A percentile compares a stretch with the other conserved stretches of the same genome.
These are phyloP conservation scores for Cladorrhinum sp. DNA, from an alignment of 2,329 filamentous ascomycete species.

Conservation along the genomic window DNA sequence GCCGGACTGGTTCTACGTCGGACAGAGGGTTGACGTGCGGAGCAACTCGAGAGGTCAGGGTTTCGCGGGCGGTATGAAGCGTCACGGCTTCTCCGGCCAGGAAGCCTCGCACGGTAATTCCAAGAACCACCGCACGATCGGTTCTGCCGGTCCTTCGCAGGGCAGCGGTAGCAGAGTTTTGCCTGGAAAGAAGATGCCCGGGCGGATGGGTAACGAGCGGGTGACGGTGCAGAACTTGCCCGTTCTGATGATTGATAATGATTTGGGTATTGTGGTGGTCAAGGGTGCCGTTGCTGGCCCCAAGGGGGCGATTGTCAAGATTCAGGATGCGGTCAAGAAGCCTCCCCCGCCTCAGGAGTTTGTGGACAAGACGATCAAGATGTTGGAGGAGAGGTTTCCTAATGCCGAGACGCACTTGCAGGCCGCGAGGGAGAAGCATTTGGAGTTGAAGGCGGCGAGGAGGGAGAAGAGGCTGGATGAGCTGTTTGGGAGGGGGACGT, in stretches of 20 bases:
- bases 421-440: constrained; percentile 48
- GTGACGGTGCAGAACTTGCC: constrained; percentile 90
- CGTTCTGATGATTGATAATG: constrained; percentile 81
- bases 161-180: constrained; percentile 88
- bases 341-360: constrained; percentile 50
- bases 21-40: constrained; percentile 85
- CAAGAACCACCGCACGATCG: constrained; percentile 87
- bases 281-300: constrained; percentile 85
- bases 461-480: constrained; percentile 41
- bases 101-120: constrained; percentile 93
- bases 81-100: constrained; percentile 85
- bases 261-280: constrained; percentile 83
- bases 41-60: constrained; percentile 82
- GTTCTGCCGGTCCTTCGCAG: constrained; percentile 84
- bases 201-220: constrained; percentile 86
- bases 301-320: constrained; percentile 77
- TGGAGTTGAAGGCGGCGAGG: constrained; percentile 52
- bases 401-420: constrained; percentile 45
- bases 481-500: constrained; percentile 27
- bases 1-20: constrained; percentile 87
- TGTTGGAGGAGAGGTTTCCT: constrained; percentile 46
- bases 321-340: constrained; percentile 92
- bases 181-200: constrained; percentile 97
- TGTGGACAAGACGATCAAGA: constrained; percentile 44
- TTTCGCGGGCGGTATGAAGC: constrained; percentile 97